Evolutionary conservation across 2,329 filamentous ascomycete species (phyloP), one percentile per base, ranked within the genome.

Genomic region (Lecanosticta acicola): DNA sequence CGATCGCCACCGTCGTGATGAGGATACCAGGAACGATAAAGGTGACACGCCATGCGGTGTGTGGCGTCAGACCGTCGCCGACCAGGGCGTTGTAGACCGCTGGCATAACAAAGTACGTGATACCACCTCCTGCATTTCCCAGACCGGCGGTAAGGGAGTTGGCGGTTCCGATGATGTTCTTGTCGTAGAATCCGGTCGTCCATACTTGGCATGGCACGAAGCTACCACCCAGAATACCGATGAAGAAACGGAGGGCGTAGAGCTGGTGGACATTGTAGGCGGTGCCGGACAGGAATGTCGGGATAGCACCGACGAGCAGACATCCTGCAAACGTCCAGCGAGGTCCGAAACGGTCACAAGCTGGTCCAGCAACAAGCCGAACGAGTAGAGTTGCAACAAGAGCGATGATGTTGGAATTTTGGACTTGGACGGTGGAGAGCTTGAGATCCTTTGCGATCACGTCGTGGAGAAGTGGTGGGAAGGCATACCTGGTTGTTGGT

Each of bases 41-140:
- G 2, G 87, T 78, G 1, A 94, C 79, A 19, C 89, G 79, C 89
- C 90, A 95, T 2, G 89, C 85, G 32, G 81, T 76, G 56, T 85
- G 81, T 2, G 80, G 39, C 5, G 33, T 45, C 18, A 55, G 48
- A 14, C 48, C 46, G 17, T 57, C 50, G 10, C 45, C 45, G 13
- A 37, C 46, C 11, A 61, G 46, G 20, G 54, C 50, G 21, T 54
- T 46, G 67, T 84, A 93, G 46, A 95, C 82, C 3, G 87, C 87
- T 1, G 90, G 89, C 88, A 95, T 94, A 58, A 91, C 79, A 66
- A 94, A 94, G 71, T 94, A 94, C 1, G 89, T 94, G 55, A 94
- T 85, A 45, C 90, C 90, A 53, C 89, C 90, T 48, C 90, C 89
- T 19, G 87, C 79, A 58, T 94, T 95, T 41, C 89, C 90, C 71